Evolutionary conservation across 2,329 filamentous ascomycete genomes (phyloP), one percentile per base, ranked within the genome.

Genomic region (Colletotrichum gigasporum): DNA sequence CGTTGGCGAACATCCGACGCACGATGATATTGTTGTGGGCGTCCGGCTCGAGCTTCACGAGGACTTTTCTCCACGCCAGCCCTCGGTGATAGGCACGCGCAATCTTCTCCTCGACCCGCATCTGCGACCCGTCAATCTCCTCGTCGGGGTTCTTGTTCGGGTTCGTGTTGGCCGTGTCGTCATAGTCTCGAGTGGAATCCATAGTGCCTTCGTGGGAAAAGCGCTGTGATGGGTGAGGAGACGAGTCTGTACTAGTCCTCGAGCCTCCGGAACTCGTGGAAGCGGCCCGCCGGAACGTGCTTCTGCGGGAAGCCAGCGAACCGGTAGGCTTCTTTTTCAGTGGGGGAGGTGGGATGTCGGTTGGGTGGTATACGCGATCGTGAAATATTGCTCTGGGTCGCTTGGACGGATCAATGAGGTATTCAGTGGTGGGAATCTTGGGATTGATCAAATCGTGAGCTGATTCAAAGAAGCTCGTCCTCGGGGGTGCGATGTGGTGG

Each of bases 11-110:
- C 90, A 94, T 97, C 59, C 96, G 90, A 14, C 96, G 91, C 22
- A 99, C 96, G 65, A 98, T 91, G 69, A 99, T 97, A 76, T 99
- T 99, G 78, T 99, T 99, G 80, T 99, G 96, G 0, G 96, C 96
- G 77, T 99, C 96, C 0, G 96, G 96, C 74, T 99, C 95, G 2
- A 99, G 84, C 56, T 96, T 91, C 12, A 99, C 96, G 4, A 99
- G 87, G 1, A 99, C 96, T 75, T 99, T 99, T 45, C 96, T 91
- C 96, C 96, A 99, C 2, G 93, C 92, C 18, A 99, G 80, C 67
- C 93, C 93, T 11, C 90, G 89, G 76, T 99, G 96, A 78, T 99
- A 99, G 12, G 94, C 96, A 47, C 96, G 88, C 2, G 96, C 96
- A 69, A 99, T 99, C 79, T 97, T 98, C 76, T 99, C 96, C 76